Base-by-base conservation (phyloP, 352 stramenopile species). In the Globisporangium parvum region DNA sequence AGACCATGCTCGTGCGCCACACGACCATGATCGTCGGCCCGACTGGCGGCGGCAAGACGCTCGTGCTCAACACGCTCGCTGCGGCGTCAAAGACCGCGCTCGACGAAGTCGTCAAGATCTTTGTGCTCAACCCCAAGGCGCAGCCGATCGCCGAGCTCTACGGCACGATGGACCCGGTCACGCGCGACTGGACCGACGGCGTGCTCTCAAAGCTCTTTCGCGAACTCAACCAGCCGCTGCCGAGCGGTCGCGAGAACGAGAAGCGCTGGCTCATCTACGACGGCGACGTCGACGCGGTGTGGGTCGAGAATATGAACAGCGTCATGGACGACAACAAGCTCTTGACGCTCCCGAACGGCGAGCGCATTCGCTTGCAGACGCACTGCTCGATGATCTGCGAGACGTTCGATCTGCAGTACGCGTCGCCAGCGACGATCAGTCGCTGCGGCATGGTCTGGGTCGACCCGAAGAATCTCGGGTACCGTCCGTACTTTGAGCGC, bases 241-340 rank as follows among this genome's bases (percentile, higher is more conserved):
- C 90, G 0, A 47, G 68, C 21, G 88, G 88, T 12, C 92, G 91
- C 40, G 91, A 97, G 55, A 96, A 96, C 41, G 93, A 98, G 53
- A 93, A 97, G 57, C 80, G 91, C 14, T 98, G 93, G 93, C 80
- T 98, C 33, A 88, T 98, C 39, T 98, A 96, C 67, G 94, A 98
- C 57, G 95, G 95, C 23, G 95, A 98, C 53, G 93, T 98, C 0
- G 95, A 98, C 65, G 92, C 95, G 0, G 82, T 98, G 20, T 98
- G 95, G 95, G 93, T 98, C 48, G 95, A 98, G 71, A 98, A 97
- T 60, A 98, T 98, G 93, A 98, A 98, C 74, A 97, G 86, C 23
- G 95, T 98, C 53, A 98, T 98, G 95, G 95, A 98, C 51, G 93
- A 98, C 62, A 98, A 98, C 75, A 97, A 97, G 58, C 62, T 98